Evolutionary conservation across 805 yeast species (phyloP).

Genomic region (Trichomonascus vanleenenianus): DNA sequence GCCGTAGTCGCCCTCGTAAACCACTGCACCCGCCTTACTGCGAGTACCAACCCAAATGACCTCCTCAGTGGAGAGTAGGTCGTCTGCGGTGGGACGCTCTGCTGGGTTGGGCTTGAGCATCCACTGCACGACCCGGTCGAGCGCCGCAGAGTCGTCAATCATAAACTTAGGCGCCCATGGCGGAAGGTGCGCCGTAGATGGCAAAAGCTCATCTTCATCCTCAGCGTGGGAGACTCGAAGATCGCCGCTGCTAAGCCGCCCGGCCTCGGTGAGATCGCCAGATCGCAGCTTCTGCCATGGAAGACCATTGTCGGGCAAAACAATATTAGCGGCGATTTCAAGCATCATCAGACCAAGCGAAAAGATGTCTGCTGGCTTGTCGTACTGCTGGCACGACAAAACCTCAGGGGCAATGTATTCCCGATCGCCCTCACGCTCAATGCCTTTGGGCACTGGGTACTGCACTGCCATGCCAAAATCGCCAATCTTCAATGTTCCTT

Average conservation of each 20-base stretch:
- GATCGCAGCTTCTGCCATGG: conserved; percentile 95
- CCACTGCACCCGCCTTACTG: conserved; percentile 86
- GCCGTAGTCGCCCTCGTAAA: conserved; percentile 94
- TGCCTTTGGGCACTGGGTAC: conserved; percentile 49
- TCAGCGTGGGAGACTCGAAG: conserved; percentile 26
- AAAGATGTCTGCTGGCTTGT: conserved; percentile 89
- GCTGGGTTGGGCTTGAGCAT: conserved; percentile 84
- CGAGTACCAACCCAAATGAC: conserved; percentile 69
- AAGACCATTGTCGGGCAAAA: conserved; percentile 90
- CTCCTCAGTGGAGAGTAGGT: conserved; percentile 64
- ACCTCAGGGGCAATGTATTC: conserved; percentile 98
- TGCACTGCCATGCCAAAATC: conserved; percentile 93
- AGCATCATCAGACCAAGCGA: conserved; percentile 90
- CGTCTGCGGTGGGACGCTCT: conserved; percentile 71
- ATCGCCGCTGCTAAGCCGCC: conserved; percentile 64
- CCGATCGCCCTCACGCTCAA: conserved; percentile 94
- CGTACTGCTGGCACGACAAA: conserved; percentile 71
- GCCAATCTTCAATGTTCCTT: conserved; percentile 88
- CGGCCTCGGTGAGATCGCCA: conserved; percentile 94
- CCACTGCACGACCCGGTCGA: conserved; percentile 76
- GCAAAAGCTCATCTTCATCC: background rate
- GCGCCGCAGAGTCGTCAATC: conserved; percentile 56
- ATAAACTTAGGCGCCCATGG: conserved; percentile 84
- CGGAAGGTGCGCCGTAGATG: conserved; percentile 34
- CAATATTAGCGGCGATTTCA: conserved; percentile 92